Evolutionary conservation across 192 early-diverging fungal species (phyloP).

Genomic region (Mycoemilia scoparia): DNA sequence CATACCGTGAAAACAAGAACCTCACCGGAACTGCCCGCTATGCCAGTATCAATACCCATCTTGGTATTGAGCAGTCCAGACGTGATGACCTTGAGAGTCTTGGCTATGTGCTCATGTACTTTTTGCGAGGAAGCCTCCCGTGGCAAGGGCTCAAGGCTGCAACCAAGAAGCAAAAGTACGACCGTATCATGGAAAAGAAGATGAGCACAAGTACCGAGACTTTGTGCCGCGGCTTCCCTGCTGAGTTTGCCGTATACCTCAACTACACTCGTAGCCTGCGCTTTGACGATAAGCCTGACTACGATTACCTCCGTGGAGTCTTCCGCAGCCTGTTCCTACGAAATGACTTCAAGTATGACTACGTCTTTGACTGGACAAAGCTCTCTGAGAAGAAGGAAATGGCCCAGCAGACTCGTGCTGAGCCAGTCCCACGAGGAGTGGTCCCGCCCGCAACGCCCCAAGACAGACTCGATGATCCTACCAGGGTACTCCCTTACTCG

Average conservation of each 20-base stretch:
- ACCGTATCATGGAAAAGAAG: slow-evolving; percentile 88
- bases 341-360: slow-evolving; percentile 68
- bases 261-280: slow-evolving; percentile 70
- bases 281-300: slow-evolving; percentile 87
- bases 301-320: slow-evolving; percentile 68
- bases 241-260: slow-evolving; percentile 73
- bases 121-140: slow-evolving; percentile 71
- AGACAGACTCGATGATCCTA: too few relatives aligned
- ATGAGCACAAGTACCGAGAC: slow-evolving; percentile 68
- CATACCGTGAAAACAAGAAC: slow-evolving; percentile 85
- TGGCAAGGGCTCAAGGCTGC: slow-evolving; percentile 86
- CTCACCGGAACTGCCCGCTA: slow-evolving; percentile 84
- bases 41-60: slow-evolving; percentile 77
- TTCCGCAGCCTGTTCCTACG: slow-evolving; percentile 72
- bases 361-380: slow-evolving; percentile 82
- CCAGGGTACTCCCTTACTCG: too few relatives aligned
- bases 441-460: too few relatives aligned
- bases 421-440: not conserved
- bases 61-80: slow-evolving; percentile 72
- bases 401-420: not conserved
- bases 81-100: slow-evolving; percentile 82
- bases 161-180: slow-evolving; percentile 86
- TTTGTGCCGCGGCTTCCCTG: slow-evolving; percentile 65
- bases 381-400: slow-evolving; percentile 5
- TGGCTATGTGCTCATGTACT: slow-evolving; percentile 83